Evolutionary conservation across 495 filamentous ascomycete species (phyloP).

Genomic region (Penicillium lagena): DNA sequence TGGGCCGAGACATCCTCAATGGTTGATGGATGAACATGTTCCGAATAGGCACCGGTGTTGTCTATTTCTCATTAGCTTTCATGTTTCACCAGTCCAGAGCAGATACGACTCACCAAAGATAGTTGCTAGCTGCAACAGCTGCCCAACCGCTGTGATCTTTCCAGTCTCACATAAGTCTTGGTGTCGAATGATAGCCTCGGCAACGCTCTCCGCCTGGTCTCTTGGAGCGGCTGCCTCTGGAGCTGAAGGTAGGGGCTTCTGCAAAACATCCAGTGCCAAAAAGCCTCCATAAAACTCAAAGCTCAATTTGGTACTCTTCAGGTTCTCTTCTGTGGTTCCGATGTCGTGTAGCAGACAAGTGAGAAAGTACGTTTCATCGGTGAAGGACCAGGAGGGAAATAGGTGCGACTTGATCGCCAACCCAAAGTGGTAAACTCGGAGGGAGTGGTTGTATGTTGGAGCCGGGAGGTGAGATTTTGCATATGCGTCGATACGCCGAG

Average conservation of each 20-base stretch:
- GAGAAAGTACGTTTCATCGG: conserved; percentile 38
- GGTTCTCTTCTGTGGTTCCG: conserved; percentile 57
- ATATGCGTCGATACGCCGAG: no score
- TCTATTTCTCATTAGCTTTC: conserved; percentile 31
- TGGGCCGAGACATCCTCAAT: conserved; percentile 54
- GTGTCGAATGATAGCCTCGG: conserved; percentile 74
- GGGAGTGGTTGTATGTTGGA: no score
- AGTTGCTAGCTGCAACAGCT: conserved; percentile 69
- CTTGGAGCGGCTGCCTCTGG: conserved; percentile 31
- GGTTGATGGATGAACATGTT: conserved; percentile 57
- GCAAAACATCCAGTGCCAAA: conserved; percentile 46
- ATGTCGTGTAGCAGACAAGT: conserved; percentile 69
- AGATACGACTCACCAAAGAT: conserved; percentile 46
- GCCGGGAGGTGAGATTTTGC: no score
- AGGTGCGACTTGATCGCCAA: no score
- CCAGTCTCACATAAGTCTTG: conserved; percentile 60
- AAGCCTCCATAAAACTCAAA: conserved; percentile 73
- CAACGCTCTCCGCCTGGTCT: conserved; percentile 69
- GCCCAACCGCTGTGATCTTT: conserved; percentile 57
- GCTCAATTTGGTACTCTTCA: conserved; percentile 53
- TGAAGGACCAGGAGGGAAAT: conserved; percentile 48
- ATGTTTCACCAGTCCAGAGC: neutral
- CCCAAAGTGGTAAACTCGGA: no score
- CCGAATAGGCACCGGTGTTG: conserved; percentile 59
- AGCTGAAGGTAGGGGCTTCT: no score